Conservation (phyloP, 2,329 filamentous ascomycete species). For the Pestalotiopsis fici region DNA sequence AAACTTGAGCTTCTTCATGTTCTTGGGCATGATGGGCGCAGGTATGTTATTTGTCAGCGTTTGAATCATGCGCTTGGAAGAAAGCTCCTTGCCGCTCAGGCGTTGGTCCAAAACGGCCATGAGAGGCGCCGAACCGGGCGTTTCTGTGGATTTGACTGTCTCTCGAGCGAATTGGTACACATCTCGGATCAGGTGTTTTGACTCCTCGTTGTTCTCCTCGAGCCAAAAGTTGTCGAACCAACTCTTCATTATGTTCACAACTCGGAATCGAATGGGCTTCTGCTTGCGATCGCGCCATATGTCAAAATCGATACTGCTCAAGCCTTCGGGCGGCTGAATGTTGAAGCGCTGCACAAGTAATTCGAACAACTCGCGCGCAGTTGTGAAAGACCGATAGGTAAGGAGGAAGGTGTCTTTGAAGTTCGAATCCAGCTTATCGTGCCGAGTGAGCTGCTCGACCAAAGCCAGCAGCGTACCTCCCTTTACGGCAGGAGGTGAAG, state of each 20-base stretch:
- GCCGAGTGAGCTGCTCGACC: conserved; percentile 92
- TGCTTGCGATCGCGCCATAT: conserved; percentile 93
- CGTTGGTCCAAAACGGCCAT: conserved; percentile 89
- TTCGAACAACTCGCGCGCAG: conserved; percentile 87
- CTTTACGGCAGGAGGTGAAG: conserved; percentile 74
- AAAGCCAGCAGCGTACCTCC: conserved; percentile 87
- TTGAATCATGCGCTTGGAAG: conserved; percentile 82
- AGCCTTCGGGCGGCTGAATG: conserved; percentile 84
- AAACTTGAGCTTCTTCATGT: conserved; percentile 99
- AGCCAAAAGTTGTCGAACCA: conserved; percentile 99
- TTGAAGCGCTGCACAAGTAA: conserved; percentile 89
- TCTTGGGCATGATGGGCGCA: conserved; percentile 90
- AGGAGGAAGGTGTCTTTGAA: conserved; percentile 98
- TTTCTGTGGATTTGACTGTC: conserved; percentile 90
- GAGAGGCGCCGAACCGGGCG: conserved; percentile 81
- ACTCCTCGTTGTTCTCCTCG: conserved; percentile 86
- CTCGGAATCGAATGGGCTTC: conserved; percentile 91
- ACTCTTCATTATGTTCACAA: conserved; percentile 96
- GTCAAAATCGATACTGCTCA: conserved; percentile 76
- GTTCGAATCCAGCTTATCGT: conserved; percentile 91
- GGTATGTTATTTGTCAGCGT: conserved; percentile 83
- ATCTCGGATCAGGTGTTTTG: conserved; percentile 80
- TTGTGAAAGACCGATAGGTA: conserved; percentile 94
- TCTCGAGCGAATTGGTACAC: conserved; percentile 91
- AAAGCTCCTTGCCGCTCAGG: conserved; percentile 82